phyloP scores from a whole-genome alignment of 179 eudicot genomes.

The Silene noctiflora region DNA sequence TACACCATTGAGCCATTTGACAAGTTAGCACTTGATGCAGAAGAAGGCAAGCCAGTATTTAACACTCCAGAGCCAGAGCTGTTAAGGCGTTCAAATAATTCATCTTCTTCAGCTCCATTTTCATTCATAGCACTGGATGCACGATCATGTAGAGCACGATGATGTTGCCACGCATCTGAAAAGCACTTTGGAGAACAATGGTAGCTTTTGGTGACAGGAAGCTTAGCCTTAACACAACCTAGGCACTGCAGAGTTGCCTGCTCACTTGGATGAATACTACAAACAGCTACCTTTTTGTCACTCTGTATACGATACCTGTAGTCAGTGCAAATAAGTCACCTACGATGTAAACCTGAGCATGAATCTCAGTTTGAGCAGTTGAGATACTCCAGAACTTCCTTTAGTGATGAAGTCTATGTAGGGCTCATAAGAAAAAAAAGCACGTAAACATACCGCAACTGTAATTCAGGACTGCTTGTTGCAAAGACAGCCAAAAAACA shows the following conservation, averaged over 20 bases:
- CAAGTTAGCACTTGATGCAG: conserved; percentile 56
- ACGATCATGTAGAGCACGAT: conserved; percentile 90
- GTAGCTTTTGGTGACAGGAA: conserved; percentile 83
- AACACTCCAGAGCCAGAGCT: conserved; percentile 59
- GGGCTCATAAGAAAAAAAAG: neutral
- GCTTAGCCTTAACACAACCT: conserved; percentile 86
- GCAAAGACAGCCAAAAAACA: neutral
- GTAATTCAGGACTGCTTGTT: neutral
- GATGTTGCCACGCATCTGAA: conserved; percentile 99
- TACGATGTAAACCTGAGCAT: neutral
- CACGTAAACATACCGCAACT: neutral
- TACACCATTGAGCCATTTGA: conserved; percentile 59
- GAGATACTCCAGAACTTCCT: neutral
- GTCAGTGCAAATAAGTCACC: conserved; percentile 6
- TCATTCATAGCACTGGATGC: conserved; percentile 85
- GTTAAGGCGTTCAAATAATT: conserved; percentile 42
- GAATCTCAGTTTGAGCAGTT: neutral
- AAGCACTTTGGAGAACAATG: conserved; percentile 96
- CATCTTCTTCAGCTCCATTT: conserved; percentile 88
- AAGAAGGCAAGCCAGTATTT: conserved; percentile 48
- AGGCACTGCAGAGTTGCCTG: conserved; percentile 93
- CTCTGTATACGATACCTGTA: conserved; percentile 94
- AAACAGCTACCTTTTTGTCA: conserved; percentile 79
- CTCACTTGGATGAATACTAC: conserved; percentile 93
- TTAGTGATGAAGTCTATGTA: neutral